Evolutionary conservation across 2,329 filamentous ascomycete species (phyloP).

Genomic region (Ascocoryne sarcoides): DNA sequence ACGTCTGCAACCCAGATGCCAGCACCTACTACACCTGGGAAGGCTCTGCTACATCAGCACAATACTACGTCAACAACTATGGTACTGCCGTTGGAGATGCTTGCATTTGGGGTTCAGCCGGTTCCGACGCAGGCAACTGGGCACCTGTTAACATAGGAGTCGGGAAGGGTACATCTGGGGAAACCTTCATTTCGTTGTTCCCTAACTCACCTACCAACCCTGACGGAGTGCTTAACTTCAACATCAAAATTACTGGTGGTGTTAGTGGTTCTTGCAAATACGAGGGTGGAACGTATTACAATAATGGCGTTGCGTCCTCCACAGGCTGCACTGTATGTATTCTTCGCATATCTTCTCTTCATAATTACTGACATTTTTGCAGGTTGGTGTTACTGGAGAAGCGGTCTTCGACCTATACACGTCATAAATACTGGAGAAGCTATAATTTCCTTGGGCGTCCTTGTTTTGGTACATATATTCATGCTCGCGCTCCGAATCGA

Average conservation of each 20-base stretch:
- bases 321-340: constrained; percentile 30
- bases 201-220: constrained; percentile 69
- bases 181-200: constrained; percentile 76
- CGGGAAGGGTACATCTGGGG: constrained; percentile 54
- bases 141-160: constrained; percentile 81
- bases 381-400: constrained; percentile 20
- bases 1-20: constrained; percentile 68
- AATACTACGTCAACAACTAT: constrained; percentile 92
- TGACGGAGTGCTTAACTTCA: constrained; percentile 61
- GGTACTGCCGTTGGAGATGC: constrained; percentile 57
- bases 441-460: constrained; percentile 11
- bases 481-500: constrained; percentile 14
- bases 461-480: constrained; percentile 15
- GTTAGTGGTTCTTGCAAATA: constrained; percentile 25
- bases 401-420: constrained; percentile 21
- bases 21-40: constrained; percentile 70
- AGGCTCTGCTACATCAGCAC: constrained; percentile 68
- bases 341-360: not conserved
- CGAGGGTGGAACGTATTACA: constrained; percentile 22
- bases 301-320: constrained; percentile 20
- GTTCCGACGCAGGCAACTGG: constrained; percentile 63
- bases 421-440: constrained; percentile 14
- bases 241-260: constrained; percentile 64
- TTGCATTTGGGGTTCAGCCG: constrained; percentile 67
- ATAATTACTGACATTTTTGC: constrained; percentile 11